Evolutionary conservation across 2,329 filamentous ascomycete genomes (phyloP).

Genomic region (Cladosporium velox): DNA sequence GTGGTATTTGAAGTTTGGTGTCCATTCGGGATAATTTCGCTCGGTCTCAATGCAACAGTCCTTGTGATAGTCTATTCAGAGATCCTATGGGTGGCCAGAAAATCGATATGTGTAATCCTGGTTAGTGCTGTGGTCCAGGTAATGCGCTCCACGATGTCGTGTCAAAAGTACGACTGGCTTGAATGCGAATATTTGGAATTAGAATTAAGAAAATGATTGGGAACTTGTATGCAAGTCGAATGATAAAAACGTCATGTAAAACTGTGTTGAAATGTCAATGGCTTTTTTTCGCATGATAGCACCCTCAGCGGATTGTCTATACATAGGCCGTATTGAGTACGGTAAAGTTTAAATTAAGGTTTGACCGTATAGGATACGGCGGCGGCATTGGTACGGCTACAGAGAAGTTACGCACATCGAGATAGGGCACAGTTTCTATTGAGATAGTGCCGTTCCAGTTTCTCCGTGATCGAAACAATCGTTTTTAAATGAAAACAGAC

Average conservation of each 20-base stretch:
- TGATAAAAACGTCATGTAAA: not conserved
- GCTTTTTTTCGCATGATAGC: not conserved
- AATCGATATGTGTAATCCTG: not conserved
- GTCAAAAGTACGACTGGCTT: not conserved
- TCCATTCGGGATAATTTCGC: not conserved
- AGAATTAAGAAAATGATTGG: not conserved
- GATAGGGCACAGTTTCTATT: not conserved
- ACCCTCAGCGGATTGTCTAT: not conserved
- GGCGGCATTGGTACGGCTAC: not conserved
- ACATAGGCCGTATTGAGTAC: not conserved
- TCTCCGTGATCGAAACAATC: not conserved
- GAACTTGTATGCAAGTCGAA: no score
- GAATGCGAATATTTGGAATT: not conserved
- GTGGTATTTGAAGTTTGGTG: not conserved
- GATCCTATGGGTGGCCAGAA: not conserved
- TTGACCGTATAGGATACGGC: slow-evolving; percentile 5
- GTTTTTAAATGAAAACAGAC: not conserved
- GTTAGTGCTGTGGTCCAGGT: not conserved
- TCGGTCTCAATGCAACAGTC: not conserved
- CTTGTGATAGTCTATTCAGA: not conserved
- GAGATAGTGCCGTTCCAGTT: not conserved
- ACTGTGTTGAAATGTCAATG: not conserved
- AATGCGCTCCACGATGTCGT: not conserved
- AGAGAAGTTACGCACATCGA: not conserved
- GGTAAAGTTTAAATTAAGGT: not conserved